Conservation (phyloP, 805 yeast genomes). For the Cyberlindnera suaveolens region DNA sequence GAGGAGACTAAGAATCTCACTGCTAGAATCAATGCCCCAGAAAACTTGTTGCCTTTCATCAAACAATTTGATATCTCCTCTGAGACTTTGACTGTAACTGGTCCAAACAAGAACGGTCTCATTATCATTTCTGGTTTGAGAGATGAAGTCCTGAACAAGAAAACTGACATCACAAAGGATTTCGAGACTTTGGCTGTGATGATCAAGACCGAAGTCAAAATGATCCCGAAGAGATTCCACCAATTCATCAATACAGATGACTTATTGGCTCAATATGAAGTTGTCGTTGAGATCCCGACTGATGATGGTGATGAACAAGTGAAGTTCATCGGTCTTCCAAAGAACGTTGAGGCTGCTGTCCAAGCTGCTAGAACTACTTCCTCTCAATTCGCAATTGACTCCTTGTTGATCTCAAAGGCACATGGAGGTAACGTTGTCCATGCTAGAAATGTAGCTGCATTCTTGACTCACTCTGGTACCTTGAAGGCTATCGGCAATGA, state of each 20-base stretch:
- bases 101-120: conserved; percentile 33
- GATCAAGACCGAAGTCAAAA: conserved; percentile 47
- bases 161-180: conserved; percentile 40
- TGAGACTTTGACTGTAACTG: conserved; percentile 23
- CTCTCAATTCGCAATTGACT: conserved; percentile 51
- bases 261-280: conserved; percentile 48
- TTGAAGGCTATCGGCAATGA: conserved; percentile 36
- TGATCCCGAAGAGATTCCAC: conserved; percentile 65
- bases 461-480: conserved; percentile 46
- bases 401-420: conserved; percentile 80
- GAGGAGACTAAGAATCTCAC: conserved; percentile 61
- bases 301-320: conserved; percentile 41
- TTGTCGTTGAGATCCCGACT: conserved; percentile 50
- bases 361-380: conserved; percentile 55
- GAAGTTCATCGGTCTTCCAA: conserved; percentile 58
- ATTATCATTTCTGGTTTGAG: conserved; percentile 67
- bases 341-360: conserved; percentile 55
- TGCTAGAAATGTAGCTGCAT: conserved; percentile 69
- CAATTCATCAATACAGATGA: conserved; percentile 56
- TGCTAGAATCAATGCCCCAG: conserved; percentile 39
- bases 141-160: conserved; percentile 52
- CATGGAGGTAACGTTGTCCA: conserved; percentile 77
- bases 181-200: conserved; percentile 39
- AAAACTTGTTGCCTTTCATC: conserved; percentile 27
- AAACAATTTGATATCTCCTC: conserved; percentile 25